Conservation (phyloP, 1,284 basidiomycete genomes). For the Trametes pubescens region DNA sequence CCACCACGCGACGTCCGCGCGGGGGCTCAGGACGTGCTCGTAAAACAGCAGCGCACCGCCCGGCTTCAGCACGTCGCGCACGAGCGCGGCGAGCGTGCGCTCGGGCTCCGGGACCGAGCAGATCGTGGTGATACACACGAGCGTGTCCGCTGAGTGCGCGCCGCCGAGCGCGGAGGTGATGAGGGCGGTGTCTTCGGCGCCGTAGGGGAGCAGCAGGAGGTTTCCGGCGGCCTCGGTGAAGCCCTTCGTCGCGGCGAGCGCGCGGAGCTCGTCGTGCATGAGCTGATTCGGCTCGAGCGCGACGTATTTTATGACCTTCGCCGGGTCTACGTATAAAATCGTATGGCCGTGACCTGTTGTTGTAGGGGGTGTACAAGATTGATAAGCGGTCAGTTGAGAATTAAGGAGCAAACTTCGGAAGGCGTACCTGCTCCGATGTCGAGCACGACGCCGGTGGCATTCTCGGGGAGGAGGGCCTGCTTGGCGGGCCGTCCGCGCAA, state of each 20-base stretch:
- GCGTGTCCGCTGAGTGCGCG: constrained; percentile 55
- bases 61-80: constrained; percentile 57
- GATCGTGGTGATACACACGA: constrained; percentile 65
- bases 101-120: constrained; percentile 66
- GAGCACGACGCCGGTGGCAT: constrained; percentile 68
- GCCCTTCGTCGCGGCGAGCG: constrained; percentile 55
- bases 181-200: constrained; percentile 60
- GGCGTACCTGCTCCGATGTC: constrained; percentile 74
- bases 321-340: constrained; percentile 62
- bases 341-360: constrained; percentile 67
- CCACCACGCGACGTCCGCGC: constrained; percentile 66
- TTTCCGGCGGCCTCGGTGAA: constrained; percentile 58
- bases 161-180: constrained; percentile 55
- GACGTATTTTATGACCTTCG: constrained; percentile 65
- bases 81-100: constrained; percentile 51
- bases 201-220: constrained; percentile 56
- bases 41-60: constrained; percentile 68
- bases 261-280: constrained; percentile 67
- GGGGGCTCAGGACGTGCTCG: constrained; percentile 67
- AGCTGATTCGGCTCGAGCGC: constrained; percentile 71
- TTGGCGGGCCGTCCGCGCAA: constrained; percentile 53
- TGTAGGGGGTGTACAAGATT: no score
- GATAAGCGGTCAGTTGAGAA: no score
- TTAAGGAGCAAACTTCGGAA: neutral
- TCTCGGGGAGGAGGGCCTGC: constrained; percentile 55